Percentiles rank a stretch among this genome's conserved stretches.
Conservation (phyloP, 345 rosid species). For the Syzygium aromaticum region DNA sequence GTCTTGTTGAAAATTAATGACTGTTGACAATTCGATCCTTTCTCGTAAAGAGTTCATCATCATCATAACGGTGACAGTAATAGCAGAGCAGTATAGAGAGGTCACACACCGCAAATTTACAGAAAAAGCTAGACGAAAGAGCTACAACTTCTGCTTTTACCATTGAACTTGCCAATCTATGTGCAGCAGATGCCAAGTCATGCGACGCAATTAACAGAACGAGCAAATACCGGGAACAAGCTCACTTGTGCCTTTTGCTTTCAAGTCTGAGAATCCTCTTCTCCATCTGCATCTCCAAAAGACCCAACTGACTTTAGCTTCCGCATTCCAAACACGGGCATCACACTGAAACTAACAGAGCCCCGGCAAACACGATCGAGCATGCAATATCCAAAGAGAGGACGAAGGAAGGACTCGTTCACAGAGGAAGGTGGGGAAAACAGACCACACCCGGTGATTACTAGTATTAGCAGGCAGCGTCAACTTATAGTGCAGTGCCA, state of each 20-base stretch:
- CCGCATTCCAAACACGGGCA: background rate
- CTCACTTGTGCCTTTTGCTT: slow-evolving; percentile 10
- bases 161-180: too few relatives aligned
- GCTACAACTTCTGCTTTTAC: background rate
- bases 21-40: background rate
- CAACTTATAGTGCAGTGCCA: background rate
- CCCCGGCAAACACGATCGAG: background rate
- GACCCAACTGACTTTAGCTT: background rate
- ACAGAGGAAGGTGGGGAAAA: background rate
- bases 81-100: background rate
- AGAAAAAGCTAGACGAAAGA: background rate
- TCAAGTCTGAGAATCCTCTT: slow-evolving; percentile 25
- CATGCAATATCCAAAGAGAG: background rate
- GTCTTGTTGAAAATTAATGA: background rate
- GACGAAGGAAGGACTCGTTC: background rate
- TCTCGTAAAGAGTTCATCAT: background rate
- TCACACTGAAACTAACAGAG: background rate
- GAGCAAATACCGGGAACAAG: background rate
- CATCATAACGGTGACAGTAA: background rate
- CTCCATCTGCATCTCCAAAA: slow-evolving; percentile 25
- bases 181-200: background rate
- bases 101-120: background rate
- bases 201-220: background rate
- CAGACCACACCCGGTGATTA: background rate
- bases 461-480: too few relatives aligned